Evolutionary conservation across 345 rosid genomes (phyloP).

Genomic region (Salix viminalis): DNA sequence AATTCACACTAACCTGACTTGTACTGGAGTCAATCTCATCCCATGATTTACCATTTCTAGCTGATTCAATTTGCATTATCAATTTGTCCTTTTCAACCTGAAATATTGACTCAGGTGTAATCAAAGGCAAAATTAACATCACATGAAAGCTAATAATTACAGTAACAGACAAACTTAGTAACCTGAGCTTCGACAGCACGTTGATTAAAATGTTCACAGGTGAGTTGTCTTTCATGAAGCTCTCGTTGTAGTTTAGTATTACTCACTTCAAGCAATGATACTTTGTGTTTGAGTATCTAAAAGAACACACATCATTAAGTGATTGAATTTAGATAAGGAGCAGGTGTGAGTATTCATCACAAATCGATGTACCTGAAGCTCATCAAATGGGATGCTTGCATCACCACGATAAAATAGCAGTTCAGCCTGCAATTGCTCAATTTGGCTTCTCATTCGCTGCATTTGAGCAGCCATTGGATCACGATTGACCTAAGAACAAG

Average conservation of each 20-base stretch:
- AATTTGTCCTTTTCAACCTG: slow-evolving; percentile 90
- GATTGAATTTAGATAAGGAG: slow-evolving; percentile 6
- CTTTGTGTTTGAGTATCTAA: slow-evolving; percentile 80
- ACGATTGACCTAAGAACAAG: slow-evolving; percentile 60
- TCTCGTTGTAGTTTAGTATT: slow-evolving; percentile 69
- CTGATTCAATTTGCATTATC: slow-evolving; percentile 67
- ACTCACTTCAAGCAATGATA: slow-evolving; percentile 82
- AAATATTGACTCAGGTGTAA: slow-evolving; percentile 1
- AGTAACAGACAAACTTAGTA: slow-evolving; percentile 8
- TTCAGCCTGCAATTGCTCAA: slow-evolving; percentile 90
- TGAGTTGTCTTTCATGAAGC: slow-evolving; percentile 62
- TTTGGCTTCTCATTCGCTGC: slow-evolving; percentile 89
- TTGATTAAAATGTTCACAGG: slow-evolving; percentile 70
- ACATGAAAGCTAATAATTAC: background rate
- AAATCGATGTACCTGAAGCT: slow-evolving; percentile 60
- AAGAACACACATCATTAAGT: slow-evolving; percentile 14
- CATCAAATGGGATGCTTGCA: slow-evolving; percentile 59
- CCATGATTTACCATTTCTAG: slow-evolving; percentile 79
- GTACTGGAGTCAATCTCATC: slow-evolving; percentile 66
- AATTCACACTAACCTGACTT: slow-evolving; percentile 42
- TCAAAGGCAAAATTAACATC: background rate
- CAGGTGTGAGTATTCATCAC: background rate
- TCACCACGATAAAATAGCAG: slow-evolving; percentile 79
- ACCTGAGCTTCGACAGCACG: slow-evolving; percentile 90
- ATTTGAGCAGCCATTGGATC: slow-evolving; percentile 78